Conservation (phyloP, 441 rosid species). For the Sinapis alba region DNA sequence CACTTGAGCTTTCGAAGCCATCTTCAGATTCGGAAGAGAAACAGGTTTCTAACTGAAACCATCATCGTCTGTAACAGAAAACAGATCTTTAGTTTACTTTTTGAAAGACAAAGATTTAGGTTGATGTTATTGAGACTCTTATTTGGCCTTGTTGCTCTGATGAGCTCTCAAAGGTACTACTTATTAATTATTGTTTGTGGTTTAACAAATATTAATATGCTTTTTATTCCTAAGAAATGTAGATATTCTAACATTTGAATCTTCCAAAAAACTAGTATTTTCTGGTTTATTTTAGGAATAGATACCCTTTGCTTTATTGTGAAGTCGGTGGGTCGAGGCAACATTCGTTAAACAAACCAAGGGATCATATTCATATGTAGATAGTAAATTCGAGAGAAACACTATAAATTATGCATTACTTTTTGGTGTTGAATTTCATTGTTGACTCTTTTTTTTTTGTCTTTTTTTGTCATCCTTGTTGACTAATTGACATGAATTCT, state of each 20-base stretch:
- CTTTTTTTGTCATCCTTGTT: not conserved
- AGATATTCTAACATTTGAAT: slow-evolving; percentile 1
- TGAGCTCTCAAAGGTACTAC: slow-evolving; percentile 5
- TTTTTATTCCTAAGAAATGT: not conserved
- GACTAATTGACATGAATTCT: not conserved
- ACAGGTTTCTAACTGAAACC: slow-evolving; percentile 18
- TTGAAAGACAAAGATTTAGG: not conserved
- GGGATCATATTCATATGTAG: slow-evolving; percentile 11
- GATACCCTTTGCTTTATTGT: slow-evolving; percentile 28
- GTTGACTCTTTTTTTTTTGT: slow-evolving; percentile 4
- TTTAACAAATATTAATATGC: slow-evolving; percentile 4
- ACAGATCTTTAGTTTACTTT: not conserved
- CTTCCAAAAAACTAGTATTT: not conserved
- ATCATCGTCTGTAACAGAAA: not conserved
- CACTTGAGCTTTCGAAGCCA: slow-evolving; percentile 66
- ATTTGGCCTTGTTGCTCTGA: slow-evolving; percentile 7
- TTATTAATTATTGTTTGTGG: slow-evolving; percentile 4
- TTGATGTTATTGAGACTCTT: slow-evolving; percentile 24
- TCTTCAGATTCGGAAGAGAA: slow-evolving; percentile 35
- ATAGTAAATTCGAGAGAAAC: not conserved
- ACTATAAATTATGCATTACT: not conserved
- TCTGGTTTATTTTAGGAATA: slow-evolving; percentile 22
- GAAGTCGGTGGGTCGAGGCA: slow-evolving; percentile 20
- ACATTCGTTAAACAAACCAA: slow-evolving; percentile 20
- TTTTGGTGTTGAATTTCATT: not conserved